Conservation (phyloP, 2,329 filamentous ascomycete species). For the Seiridium unicorne region DNA sequence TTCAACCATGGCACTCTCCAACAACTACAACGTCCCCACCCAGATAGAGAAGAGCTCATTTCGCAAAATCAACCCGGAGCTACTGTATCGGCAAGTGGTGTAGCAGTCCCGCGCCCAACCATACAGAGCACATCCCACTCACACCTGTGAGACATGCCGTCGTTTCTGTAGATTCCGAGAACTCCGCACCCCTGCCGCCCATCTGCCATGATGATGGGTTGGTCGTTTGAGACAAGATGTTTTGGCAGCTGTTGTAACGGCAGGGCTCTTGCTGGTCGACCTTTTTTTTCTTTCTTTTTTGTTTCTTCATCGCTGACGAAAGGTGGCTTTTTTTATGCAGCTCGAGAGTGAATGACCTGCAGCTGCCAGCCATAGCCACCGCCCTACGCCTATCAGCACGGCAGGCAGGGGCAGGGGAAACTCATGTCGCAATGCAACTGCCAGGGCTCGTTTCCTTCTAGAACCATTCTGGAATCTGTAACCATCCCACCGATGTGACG, state of each 20-base stretch:
- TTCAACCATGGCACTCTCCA: no score
- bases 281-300: neutral
- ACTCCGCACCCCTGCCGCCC: neutral
- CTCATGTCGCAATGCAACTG: neutral
- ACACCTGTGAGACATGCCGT: neutral
- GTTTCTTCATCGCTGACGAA: neutral
- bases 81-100: neutral
- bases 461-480: slow-evolving; percentile 4
- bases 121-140: neutral
- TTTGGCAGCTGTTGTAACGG: no score
- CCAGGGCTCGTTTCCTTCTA: slow-evolving; percentile 1
- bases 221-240: no score
- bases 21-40: no score
- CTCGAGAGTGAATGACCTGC: neutral
- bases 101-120: neutral
- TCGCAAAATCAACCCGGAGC: no score
- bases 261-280: no score
- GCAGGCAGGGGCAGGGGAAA: neutral
- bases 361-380: neutral
- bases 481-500: neutral
- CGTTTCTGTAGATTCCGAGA: neutral
- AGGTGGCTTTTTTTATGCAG: neutral
- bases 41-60: no score
- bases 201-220: no score
- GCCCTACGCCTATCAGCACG: neutral